Base-by-base conservation (phyloP, 2,329 filamentous ascomycete genomes). In the Tolypocladium ovalisporum region DNA sequence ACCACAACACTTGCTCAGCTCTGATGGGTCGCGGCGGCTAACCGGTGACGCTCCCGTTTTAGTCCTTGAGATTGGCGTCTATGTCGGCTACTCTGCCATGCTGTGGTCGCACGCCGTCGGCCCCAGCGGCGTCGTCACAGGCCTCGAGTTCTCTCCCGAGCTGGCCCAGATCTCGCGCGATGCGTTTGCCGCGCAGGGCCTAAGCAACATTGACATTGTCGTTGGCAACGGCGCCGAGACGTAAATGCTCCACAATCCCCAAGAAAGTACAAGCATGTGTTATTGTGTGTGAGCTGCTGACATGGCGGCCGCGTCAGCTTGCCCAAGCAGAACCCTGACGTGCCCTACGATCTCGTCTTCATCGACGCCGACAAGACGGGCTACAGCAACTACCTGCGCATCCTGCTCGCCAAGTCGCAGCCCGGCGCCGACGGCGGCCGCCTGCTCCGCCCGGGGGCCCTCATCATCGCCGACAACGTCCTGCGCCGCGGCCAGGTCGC, bases 391-490 rank as follows among this genome's bases (percentile, higher is more conserved):
- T 82, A 81, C 64, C 70, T 82, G 40, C 64, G 68, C 24, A 68
- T 73, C 35, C 74, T 82, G 56, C 69, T 82, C 17, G 69, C 68
- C 22, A 64, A 68, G 54, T 81, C 78, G 6, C 64, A 63, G 54
- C 71, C 77, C 1, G 72, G 70, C 2, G 60, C 62, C 6, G n/a
- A 62, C 7, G 22, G 64, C 3, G 63, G 60, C 17, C 73, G 78
- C 8, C 71, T 83, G 32, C 71, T 83, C 42, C 72, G 75, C 1
- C 65, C 72, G 10, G 78, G 76, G 9, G 79, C 78, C 0, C 67
- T 82, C 57, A 77, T 83, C 59, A 68, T 82, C 17, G 79, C 77
- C 1, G 81, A 83, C 65, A 83, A 83, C 57, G 73, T 79, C 47
- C 71, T 84, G 32, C 75, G 76, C 3, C 67, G 70, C 8, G 79